Conservation (phyloP, 257 asterid species). For the Solanum verrucosum region DNA sequence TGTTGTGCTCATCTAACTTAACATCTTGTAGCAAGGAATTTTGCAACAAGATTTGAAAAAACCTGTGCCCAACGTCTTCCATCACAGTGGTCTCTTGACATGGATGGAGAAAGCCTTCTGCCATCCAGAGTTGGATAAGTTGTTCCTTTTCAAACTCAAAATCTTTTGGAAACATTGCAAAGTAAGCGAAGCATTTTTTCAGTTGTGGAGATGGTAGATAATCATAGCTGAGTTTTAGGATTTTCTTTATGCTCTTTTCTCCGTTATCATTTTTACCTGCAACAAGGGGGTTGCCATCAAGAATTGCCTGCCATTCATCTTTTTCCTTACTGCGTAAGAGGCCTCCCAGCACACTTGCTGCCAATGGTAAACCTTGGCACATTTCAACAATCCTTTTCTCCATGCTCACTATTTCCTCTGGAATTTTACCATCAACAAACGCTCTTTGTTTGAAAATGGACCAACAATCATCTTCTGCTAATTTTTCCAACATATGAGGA, state of each 20-base stretch:
- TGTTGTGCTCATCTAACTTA: neutral
- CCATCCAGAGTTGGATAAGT: slow-evolving; percentile 24
- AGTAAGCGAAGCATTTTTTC: slow-evolving; percentile 13
- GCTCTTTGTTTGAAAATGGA: slow-evolving; percentile 5
- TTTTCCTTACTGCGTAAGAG: neutral
- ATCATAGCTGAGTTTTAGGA: slow-evolving; percentile 12
- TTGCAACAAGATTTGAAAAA: neutral
- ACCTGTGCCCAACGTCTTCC: slow-evolving; percentile 13
- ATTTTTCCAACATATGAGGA: neutral
- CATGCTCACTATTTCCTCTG: neutral
- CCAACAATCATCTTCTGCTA: slow-evolving; percentile 1
- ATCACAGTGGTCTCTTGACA: neutral
- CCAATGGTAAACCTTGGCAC: slow-evolving; percentile 15
- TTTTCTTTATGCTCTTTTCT: neutral
- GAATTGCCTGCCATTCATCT: slow-evolving; percentile 7
- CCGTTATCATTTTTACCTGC: neutral
- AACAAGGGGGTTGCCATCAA: neutral
- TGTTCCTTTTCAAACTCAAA: slow-evolving; percentile 2
- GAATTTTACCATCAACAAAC: neutral
- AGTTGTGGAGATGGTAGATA: slow-evolving; percentile 7
- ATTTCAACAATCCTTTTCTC: neutral
- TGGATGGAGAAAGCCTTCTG: slow-evolving; percentile 7
- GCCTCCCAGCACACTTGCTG: neutral
- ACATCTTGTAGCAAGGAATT: slow-evolving; percentile 13
- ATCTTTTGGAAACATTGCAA: slow-evolving; percentile 15